Conservation (phyloP, 202 grass and related monocot species). For the Zizania palustris region DNA sequence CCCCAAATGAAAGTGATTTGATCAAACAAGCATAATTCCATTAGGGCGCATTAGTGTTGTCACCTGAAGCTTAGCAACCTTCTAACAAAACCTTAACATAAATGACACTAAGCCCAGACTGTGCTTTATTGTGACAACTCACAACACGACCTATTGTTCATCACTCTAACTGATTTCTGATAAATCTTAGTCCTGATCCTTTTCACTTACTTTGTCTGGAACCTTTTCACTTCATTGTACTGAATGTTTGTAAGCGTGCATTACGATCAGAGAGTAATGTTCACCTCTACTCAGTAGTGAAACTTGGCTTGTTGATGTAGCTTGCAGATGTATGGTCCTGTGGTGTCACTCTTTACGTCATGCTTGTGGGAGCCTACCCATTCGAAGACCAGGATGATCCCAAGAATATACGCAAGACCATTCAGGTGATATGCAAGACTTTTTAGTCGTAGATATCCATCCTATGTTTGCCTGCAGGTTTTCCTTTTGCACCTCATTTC, state of each 20-base stretch:
- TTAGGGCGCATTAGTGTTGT: constrained; percentile 7
- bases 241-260: constrained; percentile 21
- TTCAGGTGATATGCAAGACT: constrained; percentile 53
- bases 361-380: constrained; percentile 96
- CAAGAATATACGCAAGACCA: constrained; percentile 94
- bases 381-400: constrained; percentile 91
- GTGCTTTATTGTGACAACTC: background rate
- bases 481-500: constrained; percentile 20
- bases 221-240: background rate
- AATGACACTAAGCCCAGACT: constrained; percentile 19
- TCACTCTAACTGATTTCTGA: constrained; percentile 6
- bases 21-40: constrained; percentile 25
- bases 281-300: constrained; percentile 12
- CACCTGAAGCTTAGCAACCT: background rate
- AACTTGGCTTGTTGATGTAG: constrained; percentile 57
- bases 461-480: constrained; percentile 3
- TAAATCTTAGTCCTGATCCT: constrained; percentile 6
- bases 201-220: background rate
- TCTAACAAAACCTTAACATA: constrained; percentile 10
- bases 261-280: constrained; percentile 1
- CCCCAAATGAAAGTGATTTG: constrained; percentile 11
- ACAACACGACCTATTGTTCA: background rate
- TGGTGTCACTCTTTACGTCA: constrained; percentile 93
- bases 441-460: constrained; percentile 13
- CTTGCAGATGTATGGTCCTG: constrained; percentile 98